Base-by-base conservation (phyloP, 345 rosid genomes). In the Boechera retrofracta region DNA sequence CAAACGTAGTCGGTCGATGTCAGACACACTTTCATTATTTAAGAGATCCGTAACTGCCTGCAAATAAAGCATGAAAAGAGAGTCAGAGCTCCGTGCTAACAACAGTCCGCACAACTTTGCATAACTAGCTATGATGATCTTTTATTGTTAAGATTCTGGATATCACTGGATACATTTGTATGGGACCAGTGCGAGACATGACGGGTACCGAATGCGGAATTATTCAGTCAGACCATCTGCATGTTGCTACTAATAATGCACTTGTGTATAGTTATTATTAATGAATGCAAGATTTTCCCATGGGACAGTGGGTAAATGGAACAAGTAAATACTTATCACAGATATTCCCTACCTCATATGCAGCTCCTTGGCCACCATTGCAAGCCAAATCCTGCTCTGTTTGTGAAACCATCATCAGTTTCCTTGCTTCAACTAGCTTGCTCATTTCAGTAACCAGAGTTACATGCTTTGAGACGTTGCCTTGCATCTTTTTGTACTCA, bases 381-480 rank as follows among this genome's bases (percentile, higher is more conserved):
- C 99, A 95, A 68, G 99, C 99, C 83, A 92, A 85, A 78, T 95
- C 99, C 82, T 95, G 99, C 71, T 92, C 99, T 76, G 86, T 91
- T 85, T 92, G 89, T 26, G 97, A 95, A 80, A 95, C 94, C 83
- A 81, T 24, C 97, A 95, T 95, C 75, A 95, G 96, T 79, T 87
- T 95, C 86, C 90, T 81, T 77, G 89, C 96, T 82, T 91, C 91
- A 79, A 95, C 99, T 48, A 92, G 82, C 86, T 86, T 91, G 89
- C 97, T 92, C 97, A 91, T 91, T 79, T 95, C 99, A 57, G 99
- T 95, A 49, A 92, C 99, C 86, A 95, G 80, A 11, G 96, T 87
- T 36, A 95, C 98, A 82, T 95, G 99, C 80, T 95, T 95, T 60
- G 98, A 95, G 36, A 95, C 98, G 79, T 92, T 95, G 57, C 99